A percentile compares a stretch with the other conserved stretches of the same genome.
Evolutionary conservation across 2,329 filamentous ascomycete species (phyloP).

Genomic region (Harringtonia lauricola): DNA sequence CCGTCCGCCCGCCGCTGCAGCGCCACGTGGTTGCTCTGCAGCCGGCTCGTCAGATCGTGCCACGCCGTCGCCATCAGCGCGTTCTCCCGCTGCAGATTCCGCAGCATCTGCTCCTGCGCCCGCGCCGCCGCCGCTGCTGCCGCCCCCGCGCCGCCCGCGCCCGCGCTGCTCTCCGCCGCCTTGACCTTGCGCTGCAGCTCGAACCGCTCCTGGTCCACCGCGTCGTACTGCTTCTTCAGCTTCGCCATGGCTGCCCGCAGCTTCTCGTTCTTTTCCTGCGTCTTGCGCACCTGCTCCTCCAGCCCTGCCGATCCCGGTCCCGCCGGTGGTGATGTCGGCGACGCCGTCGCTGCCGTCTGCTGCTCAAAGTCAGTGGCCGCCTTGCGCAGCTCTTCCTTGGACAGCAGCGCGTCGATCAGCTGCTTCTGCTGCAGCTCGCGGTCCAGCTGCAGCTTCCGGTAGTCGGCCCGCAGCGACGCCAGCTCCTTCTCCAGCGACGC

Average conservation of each 20-base stretch:
- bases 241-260: slow-evolving; percentile 42
- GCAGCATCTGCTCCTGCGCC: slow-evolving; percentile 43
- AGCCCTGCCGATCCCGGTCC: slow-evolving; percentile 11
- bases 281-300: slow-evolving; percentile 27
- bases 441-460: slow-evolving; percentile 36
- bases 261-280: slow-evolving; percentile 45
- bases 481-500: slow-evolving; percentile 48
- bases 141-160: neutral
- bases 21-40: slow-evolving; percentile 76
- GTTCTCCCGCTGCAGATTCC: slow-evolving; percentile 67
- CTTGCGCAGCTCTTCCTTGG: slow-evolving; percentile 49
- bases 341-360: slow-evolving; percentile 6
- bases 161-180: slow-evolving; percentile 24
- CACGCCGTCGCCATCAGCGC: slow-evolving; percentile 71
- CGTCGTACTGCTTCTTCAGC: slow-evolving; percentile 50
- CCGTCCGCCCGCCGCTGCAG: slow-evolving; percentile 64
- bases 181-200: slow-evolving; percentile 46
- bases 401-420: slow-evolving; percentile 46
- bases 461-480: slow-evolving; percentile 39
- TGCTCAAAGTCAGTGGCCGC: slow-evolving; percentile 22
- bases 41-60: slow-evolving; percentile 68
- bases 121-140: slow-evolving; percentile 26
- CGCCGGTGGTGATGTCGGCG: neutral
- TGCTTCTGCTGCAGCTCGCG: slow-evolving; percentile 47
- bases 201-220: slow-evolving; percentile 43